These are phyloP conservation scores for Plectosphaerella plurivora DNA, from an alignment of 2,329 filamentous ascomycete genomes.

Conservation along the genomic window DNA sequence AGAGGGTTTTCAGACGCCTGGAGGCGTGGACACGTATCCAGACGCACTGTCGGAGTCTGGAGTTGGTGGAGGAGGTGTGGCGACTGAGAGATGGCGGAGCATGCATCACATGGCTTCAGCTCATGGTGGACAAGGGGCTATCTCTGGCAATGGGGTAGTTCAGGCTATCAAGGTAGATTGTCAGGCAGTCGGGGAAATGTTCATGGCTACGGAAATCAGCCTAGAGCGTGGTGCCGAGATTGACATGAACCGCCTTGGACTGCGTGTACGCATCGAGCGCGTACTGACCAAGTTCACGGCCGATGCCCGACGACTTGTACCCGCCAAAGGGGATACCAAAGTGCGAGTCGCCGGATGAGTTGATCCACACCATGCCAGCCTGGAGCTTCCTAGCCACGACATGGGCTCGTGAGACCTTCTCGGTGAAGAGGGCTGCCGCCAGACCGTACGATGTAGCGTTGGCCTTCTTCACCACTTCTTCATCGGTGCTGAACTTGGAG, in stretches of 20 bases:
- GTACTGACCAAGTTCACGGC: neutral
- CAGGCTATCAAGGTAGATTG: no score
- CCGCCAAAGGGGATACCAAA: constrained; percentile 22
- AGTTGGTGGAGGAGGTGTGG: no score
- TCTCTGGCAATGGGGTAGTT: no score
- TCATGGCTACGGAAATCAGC: no score
- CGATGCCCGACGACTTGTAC: constrained; percentile 9
- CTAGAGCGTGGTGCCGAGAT: neutral
- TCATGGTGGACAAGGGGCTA: no score
- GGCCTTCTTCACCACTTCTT: constrained; percentile 19
- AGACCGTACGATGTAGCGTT: constrained; percentile 47
- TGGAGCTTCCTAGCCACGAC: constrained; percentile 43
- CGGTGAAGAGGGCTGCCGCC: constrained; percentile 50
- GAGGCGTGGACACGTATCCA: no score
- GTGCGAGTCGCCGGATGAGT: constrained; percentile 18
- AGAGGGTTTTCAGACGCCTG: no score
- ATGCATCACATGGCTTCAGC: no score
- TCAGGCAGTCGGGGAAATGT: no score
- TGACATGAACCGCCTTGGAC: constrained; percentile 1
- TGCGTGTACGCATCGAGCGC: neutral
- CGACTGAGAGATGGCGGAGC: no score
- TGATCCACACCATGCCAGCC: constrained; percentile 40
- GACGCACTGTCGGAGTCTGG: no score
- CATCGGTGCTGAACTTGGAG: constrained; percentile 16
- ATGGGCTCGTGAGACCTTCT: constrained; percentile 38